These are phyloP conservation scores for Protea cynaroides DNA, from an alignment of 164 flowering plant species.

Conservation along the genomic window DNA sequence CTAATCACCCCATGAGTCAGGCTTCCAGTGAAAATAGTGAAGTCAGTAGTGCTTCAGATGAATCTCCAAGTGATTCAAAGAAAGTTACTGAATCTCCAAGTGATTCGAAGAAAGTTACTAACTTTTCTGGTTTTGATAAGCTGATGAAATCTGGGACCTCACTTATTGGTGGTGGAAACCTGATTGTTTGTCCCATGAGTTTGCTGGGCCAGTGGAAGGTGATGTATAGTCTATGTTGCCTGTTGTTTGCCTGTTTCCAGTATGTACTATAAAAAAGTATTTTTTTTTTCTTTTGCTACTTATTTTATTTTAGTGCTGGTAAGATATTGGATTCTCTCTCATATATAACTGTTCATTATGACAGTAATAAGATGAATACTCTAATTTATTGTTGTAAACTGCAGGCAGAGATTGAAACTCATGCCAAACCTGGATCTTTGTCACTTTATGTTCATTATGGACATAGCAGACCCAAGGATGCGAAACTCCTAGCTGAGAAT, in stretches of 20 bases:
- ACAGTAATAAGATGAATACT: background rate
- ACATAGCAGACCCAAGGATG: slow-evolving; percentile 79
- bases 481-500: slow-evolving; percentile 55
- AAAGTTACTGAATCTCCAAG: slow-evolving; percentile 35
- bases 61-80: slow-evolving; percentile 30
- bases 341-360: background rate
- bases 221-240: background rate
- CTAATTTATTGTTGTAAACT: slow-evolving; percentile 9
- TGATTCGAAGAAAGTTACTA: slow-evolving; percentile 32
- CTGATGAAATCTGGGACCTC: slow-evolving; percentile 38
- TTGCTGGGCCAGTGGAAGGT: slow-evolving; percentile 99
- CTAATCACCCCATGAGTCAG: slow-evolving; percentile 24
- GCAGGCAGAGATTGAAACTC: slow-evolving; percentile 93
- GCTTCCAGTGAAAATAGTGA: slow-evolving; percentile 31
- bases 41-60: slow-evolving; percentile 20
- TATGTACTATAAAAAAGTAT: background rate
- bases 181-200: slow-evolving; percentile 95
- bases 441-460: slow-evolving; percentile 93
- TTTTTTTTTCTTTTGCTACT: background rate
- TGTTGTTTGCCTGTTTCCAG: background rate
- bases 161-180: slow-evolving; percentile 60
- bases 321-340: background rate
- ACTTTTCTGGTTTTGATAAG: slow-evolving; percentile 52
- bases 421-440: slow-evolving; percentile 64
- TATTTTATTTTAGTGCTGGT: background rate